These are phyloP conservation scores for barrel medic (Medicago truncatula) DNA, from an alignment of 306 rosid species.

Conservation along the genomic window DNA sequence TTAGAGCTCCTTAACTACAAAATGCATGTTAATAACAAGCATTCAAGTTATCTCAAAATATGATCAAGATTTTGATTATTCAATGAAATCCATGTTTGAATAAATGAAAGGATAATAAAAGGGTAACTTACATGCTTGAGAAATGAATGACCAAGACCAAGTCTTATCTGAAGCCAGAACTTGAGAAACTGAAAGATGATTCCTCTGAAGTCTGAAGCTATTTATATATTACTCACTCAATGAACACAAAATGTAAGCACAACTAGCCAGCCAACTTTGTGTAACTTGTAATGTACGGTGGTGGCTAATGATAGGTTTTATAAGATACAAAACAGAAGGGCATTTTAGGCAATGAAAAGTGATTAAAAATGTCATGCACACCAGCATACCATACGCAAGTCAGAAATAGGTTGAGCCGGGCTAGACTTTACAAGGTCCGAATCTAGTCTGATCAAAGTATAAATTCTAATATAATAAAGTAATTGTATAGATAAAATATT, in stretches of 20 bases:
- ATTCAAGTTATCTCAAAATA: background rate
- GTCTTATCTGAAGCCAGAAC: constrained; percentile 17
- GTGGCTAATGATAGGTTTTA: background rate
- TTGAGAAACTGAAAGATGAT: constrained; percentile 30
- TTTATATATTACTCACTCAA: constrained; percentile 36
- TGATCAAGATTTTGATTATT: constrained; percentile 4
- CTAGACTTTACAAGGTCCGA: too few relatives aligned
- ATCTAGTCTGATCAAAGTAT: too few relatives aligned
- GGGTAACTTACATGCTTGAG: background rate
- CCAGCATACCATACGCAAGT: background rate
- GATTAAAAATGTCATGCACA: background rate
- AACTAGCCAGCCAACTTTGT: constrained; percentile 35
- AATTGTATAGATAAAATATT: too few relatives aligned
- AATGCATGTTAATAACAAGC: background rate
- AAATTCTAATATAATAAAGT: too few relatives aligned
- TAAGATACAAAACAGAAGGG: background rate
- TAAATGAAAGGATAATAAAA: background rate
- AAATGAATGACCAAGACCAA: constrained; percentile 37
- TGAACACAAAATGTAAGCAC: constrained; percentile 41
- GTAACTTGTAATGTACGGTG: constrained; percentile 36
- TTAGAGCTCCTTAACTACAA: background rate
- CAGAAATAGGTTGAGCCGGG: too few relatives aligned
- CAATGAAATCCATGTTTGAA: background rate
- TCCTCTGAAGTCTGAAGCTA: constrained; percentile 44
- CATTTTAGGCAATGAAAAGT: background rate